Conservation (phyloP, 176 grass and related monocot species). For the Coix lacrymajobi region DNA sequence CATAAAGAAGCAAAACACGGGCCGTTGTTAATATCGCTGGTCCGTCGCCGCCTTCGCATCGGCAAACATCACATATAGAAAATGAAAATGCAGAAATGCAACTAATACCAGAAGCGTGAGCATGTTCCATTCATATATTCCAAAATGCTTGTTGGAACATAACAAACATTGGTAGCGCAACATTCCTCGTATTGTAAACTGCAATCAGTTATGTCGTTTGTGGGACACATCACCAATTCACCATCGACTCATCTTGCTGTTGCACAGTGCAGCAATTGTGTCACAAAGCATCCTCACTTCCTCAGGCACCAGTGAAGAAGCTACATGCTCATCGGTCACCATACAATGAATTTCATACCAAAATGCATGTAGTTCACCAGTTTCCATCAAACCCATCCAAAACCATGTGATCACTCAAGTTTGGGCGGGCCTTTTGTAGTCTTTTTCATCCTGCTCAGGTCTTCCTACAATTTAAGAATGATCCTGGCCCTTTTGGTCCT, state of each 20-base stretch:
- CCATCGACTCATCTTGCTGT: background rate
- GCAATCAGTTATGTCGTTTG: background rate
- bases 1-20: too few relatives aligned
- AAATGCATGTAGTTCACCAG: background rate
- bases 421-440: conserved; percentile 9
- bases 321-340: background rate
- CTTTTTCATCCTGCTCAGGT: conserved; percentile 21
- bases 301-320: background rate
- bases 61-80: too few relatives aligned
- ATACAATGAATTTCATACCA: background rate
- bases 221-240: background rate
- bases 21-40: too few relatives aligned
- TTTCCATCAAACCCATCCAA: background rate
- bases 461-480: background rate
- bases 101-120: background rate
- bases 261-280: background rate
- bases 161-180: too few relatives aligned
- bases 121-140: background rate
- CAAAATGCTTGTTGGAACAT: background rate
- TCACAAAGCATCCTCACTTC: background rate
- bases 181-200: background rate
- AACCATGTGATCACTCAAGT: background rate
- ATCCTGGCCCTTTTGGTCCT: conserved; percentile 6
- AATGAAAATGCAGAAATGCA: too few relatives aligned
- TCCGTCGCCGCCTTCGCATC: too few relatives aligned